These are phyloP conservation scores for Mycocentrospora acerina DNA, from an alignment of 2,329 filamentous ascomycete species.

Conservation along the genomic window DNA sequence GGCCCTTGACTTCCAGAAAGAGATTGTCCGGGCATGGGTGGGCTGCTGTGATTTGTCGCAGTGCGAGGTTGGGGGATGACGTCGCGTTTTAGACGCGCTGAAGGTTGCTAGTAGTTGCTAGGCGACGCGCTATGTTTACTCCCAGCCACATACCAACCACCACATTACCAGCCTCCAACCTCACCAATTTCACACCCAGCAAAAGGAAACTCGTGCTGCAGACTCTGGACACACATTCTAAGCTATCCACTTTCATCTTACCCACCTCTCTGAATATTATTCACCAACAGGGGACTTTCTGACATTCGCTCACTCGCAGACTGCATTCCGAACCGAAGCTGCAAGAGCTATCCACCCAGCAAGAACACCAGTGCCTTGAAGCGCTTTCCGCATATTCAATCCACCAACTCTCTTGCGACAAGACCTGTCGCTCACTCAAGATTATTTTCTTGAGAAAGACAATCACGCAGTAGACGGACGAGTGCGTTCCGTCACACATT, in stretches of 20 bases:
- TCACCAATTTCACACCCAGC: slow-evolving; percentile 22
- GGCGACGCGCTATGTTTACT: slow-evolving; percentile 20
- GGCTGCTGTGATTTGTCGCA: slow-evolving; percentile 19
- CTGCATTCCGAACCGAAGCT: slow-evolving; percentile 31
- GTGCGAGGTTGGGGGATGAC: slow-evolving; percentile 20
- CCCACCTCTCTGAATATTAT: slow-evolving; percentile 19
- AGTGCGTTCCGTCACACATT: slow-evolving; percentile 35
- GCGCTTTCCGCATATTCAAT: slow-evolving; percentile 20
- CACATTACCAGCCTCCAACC: slow-evolving; percentile 36
- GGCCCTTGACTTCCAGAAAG: slow-evolving; percentile 6
- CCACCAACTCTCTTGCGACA: slow-evolving; percentile 19
- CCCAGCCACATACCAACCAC: slow-evolving; percentile 40
- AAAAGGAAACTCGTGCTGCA: slow-evolving; percentile 36
- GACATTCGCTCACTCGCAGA: slow-evolving; percentile 34
- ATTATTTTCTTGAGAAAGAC: too few relatives aligned
- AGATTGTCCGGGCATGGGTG: slow-evolving; percentile 9
- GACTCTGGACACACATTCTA: slow-evolving; percentile 31
- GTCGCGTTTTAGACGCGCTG: slow-evolving; percentile 20
- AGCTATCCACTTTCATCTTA: slow-evolving; percentile 33
- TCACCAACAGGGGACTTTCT: slow-evolving; percentile 29
- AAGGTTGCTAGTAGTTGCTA: neutral
- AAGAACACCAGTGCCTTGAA: slow-evolving; percentile 16
- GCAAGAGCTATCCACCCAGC: slow-evolving; percentile 27
- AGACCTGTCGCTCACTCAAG: slow-evolving; percentile 23
- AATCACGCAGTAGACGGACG: slow-evolving; percentile 23